These are phyloP conservation scores for Ophiobolus disseminans DNA, from an alignment of 2,329 filamentous ascomycete genomes.

Conservation along the genomic window DNA sequence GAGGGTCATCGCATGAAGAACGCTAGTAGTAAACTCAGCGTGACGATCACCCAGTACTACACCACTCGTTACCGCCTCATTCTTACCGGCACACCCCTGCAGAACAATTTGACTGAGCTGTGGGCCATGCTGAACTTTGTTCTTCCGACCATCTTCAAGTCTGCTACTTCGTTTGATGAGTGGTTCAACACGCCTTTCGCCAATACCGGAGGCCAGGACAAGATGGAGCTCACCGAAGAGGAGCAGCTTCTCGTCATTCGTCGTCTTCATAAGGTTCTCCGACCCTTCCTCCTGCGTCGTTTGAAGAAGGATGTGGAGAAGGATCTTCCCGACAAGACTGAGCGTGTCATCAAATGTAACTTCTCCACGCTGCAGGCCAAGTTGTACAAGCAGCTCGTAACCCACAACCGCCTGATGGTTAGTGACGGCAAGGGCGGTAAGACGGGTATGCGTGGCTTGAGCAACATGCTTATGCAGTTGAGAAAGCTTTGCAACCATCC, in stretches of 20 bases:
- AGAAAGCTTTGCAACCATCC: constrained; percentile 99
- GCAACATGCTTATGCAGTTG: constrained; percentile 99
- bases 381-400: constrained; percentile 96
- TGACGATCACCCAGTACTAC: constrained; percentile 94
- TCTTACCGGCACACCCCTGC: constrained; percentile 93
- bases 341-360: constrained; percentile 99
- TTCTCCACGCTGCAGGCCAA: constrained; percentile 94
- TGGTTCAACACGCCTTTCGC: constrained; percentile 99
- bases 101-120: constrained; percentile 94
- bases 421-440: constrained; percentile 96
- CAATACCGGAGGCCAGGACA: constrained; percentile 96
- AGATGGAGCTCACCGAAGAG: constrained; percentile 99
- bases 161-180: constrained; percentile 97
- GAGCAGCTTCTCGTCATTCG: constrained; percentile 98
- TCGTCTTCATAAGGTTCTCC: constrained; percentile 95
- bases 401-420: constrained; percentile 91
- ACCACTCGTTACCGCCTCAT: constrained; percentile 94
- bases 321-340: constrained; percentile 97
- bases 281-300: constrained; percentile 96
- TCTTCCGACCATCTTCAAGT: constrained; percentile 98
- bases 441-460: constrained; percentile 89
- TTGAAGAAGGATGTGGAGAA: constrained; percentile 99
- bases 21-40: constrained; percentile 91
- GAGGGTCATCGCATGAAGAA: constrained; percentile 99
- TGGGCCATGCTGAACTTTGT: constrained; percentile 99